A percentile compares a stretch with the other conserved stretches of the same genome.
Conservation (phyloP, 2,329 filamentous ascomycete species). For the Pyricularia sp. region DNA sequence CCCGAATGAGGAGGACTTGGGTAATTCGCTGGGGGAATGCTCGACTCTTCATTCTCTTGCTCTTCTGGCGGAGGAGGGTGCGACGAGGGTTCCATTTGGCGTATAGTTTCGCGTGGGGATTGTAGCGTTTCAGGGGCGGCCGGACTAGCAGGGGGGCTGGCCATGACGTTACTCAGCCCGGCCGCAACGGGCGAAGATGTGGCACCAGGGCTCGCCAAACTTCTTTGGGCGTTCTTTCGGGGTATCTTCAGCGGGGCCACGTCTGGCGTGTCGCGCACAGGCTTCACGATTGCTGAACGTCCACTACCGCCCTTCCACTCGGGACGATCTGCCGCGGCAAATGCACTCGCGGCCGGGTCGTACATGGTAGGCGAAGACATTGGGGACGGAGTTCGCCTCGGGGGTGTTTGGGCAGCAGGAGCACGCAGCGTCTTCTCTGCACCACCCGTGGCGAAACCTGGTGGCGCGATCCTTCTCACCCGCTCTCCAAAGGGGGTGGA, state of each 20-base stretch:
- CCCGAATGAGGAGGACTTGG: constrained; percentile 28
- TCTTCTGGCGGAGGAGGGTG: constrained; percentile 12
- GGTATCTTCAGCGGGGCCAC: constrained; percentile 48
- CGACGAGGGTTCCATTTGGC: constrained; percentile 26
- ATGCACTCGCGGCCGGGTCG: constrained; percentile 25
- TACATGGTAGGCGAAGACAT: constrained; percentile 18
- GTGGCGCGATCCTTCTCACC: constrained; percentile 25
- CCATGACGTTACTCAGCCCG: constrained; percentile 7
- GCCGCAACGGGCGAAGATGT: constrained; percentile 9
- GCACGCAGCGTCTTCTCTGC: not conserved
- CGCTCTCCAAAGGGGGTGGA: constrained; percentile 33
- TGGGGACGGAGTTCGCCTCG: constrained; percentile 10
- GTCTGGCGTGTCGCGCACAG: constrained; percentile 50
- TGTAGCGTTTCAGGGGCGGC: constrained; percentile 17
- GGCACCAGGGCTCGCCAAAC: constrained; percentile 12
- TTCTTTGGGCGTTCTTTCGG: constrained; percentile 37
- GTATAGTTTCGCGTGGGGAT: constrained; percentile 16
- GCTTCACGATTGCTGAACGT: constrained; percentile 52
- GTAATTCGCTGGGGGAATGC: constrained; percentile 17
- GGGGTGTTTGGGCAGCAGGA: not conserved
- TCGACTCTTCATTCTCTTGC: not conserved
- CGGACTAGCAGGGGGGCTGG: constrained; percentile 21
- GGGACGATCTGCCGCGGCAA: constrained; percentile 32
- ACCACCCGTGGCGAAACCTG: constrained; percentile 18
- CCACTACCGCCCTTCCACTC: constrained; percentile 69